phyloP scores from a whole-genome alignment of 2,329 filamentous ascomycete species.

The Myrmaecium sp. region DNA sequence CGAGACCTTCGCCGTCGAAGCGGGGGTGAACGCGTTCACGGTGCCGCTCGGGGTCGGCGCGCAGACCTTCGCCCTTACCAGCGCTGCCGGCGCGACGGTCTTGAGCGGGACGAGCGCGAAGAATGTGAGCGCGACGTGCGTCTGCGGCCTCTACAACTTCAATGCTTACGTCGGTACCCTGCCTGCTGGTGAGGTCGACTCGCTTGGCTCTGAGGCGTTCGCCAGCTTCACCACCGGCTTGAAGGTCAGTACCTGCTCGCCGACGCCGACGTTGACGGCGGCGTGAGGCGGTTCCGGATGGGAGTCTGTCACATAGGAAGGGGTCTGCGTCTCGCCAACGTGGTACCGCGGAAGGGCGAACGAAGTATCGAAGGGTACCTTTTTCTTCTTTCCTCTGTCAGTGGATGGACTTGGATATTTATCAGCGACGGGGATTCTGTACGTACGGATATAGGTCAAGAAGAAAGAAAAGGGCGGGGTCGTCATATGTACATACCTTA shows the following conservation, averaged over 20 bases:
- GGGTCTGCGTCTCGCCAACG: too few species aligned
- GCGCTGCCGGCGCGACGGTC: constrained; percentile 24
- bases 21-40: constrained; percentile 27
- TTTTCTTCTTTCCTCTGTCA: too few species aligned
- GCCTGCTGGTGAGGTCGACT: constrained; percentile 17
- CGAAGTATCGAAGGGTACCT: too few species aligned
- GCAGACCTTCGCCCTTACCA: constrained; percentile 30
- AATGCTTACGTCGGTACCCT: constrained; percentile 38
- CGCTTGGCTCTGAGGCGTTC: constrained; percentile 6
- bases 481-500: too few species aligned
- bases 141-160: constrained; percentile 40
- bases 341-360: too few species aligned
- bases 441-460: too few species aligned
- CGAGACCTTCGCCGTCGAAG: constrained; percentile 28
- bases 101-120: constrained; percentile 32
- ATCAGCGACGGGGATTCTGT: too few species aligned
- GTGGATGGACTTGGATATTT: too few species aligned
- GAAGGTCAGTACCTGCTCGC: constrained; percentile 5
- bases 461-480: too few species aligned
- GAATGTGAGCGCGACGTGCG: constrained; percentile 31
- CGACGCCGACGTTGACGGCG: constrained; percentile 3
- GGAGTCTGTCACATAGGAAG: too few species aligned
- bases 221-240: constrained; percentile 6
- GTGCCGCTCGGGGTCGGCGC: constrained; percentile 31
- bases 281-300: too few species aligned